These are phyloP conservation scores for Dryadomyces quercivorus DNA, from an alignment of 2,329 filamentous ascomycete genomes.

Conservation along the genomic window DNA sequence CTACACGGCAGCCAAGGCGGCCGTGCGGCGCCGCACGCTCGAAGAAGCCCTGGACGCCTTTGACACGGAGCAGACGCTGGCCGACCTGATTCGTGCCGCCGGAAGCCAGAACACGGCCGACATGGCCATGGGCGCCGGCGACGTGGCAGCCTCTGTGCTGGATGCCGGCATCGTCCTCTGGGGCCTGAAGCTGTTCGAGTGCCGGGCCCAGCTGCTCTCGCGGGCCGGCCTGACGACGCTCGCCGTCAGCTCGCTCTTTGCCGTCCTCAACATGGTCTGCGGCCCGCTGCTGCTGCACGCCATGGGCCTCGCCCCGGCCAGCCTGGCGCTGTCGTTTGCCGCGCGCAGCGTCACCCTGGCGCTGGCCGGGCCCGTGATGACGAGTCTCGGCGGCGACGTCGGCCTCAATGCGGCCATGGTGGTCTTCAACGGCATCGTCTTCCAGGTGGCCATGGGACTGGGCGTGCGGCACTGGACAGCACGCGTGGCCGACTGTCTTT, in stretches of 20 bases:
- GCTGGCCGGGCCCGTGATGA: slow-evolving; percentile 33
- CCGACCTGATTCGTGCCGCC: slow-evolving; percentile 12
- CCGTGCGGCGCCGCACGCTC: slow-evolving; percentile 12
- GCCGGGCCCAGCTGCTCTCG: slow-evolving; percentile 32
- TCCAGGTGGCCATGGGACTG: slow-evolving; percentile 22
- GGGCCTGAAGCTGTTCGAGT: slow-evolving; percentile 42
- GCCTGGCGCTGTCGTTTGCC: slow-evolving; percentile 30
- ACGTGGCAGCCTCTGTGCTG: slow-evolving; percentile 34
- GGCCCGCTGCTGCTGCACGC: slow-evolving; percentile 25
- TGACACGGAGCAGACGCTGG: slow-evolving; percentile 19
- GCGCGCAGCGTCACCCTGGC: slow-evolving; percentile 38
- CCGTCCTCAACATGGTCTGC: slow-evolving; percentile 29
- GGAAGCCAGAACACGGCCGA: slow-evolving; percentile 12
- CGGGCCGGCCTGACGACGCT: slow-evolving; percentile 27
- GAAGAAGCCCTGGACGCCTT: slow-evolving; percentile 15
- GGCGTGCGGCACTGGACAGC: slow-evolving; percentile 14
- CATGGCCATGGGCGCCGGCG: slow-evolving; percentile 29
- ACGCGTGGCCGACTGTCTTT: slow-evolving; percentile 1
- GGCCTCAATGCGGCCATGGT: slow-evolving; percentile 37
- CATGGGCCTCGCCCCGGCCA: slow-evolving; percentile 22
- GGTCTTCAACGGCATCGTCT: slow-evolving; percentile 36
- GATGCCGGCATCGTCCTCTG: slow-evolving; percentile 38
- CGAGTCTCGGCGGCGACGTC: slow-evolving; percentile 29
- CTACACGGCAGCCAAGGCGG: slow-evolving; percentile 28
- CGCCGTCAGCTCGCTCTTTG: slow-evolving; percentile 22